Evolutionary conservation across 257 asterid species (phyloP).

Genomic region (Capsicum rhomboideum): DNA sequence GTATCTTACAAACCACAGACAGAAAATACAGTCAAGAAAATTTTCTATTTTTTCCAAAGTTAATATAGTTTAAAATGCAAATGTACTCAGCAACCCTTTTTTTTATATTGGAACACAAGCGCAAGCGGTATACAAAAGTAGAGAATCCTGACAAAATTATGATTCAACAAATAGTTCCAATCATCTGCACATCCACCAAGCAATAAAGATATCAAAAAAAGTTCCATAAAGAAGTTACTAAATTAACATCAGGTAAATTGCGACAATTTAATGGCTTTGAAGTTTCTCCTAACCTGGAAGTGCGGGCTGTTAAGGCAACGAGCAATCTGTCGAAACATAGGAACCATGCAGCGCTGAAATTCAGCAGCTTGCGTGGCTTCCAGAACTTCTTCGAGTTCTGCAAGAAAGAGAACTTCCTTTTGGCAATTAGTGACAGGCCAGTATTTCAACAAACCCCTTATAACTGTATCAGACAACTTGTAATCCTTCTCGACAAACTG

Average conservation of each 20-base stretch:
- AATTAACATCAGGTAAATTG: background rate
- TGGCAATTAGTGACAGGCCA: slow-evolving; percentile 77
- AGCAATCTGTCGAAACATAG: slow-evolving; percentile 69
- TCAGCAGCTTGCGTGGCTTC: slow-evolving; percentile 63
- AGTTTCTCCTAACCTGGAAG: slow-evolving; percentile 51
- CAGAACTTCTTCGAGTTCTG: slow-evolving; percentile 75
- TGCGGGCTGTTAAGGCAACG: slow-evolving; percentile 67
- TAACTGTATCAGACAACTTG: slow-evolving; percentile 59
- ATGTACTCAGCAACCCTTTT: background rate
- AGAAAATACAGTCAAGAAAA: background rate
- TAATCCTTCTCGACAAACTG: slow-evolving; percentile 82
- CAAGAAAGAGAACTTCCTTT: slow-evolving; percentile 77
- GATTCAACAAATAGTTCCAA: background rate
- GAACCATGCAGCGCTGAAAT: slow-evolving; percentile 69
- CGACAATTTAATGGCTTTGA: background rate
- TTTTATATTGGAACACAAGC: background rate
- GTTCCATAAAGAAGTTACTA: background rate
- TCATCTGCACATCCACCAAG: background rate
- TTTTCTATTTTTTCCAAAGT: background rate
- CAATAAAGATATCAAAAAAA: background rate
- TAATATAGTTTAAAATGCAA: background rate
- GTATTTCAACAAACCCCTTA: slow-evolving; percentile 72
- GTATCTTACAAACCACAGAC: background rate
- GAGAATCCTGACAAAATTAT: background rate
- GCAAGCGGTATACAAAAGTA: background rate